These are phyloP conservation scores for Pseudogymnoascus sp. DNA, from an alignment of 2,329 filamentous ascomycete genomes.

Conservation along the genomic window DNA sequence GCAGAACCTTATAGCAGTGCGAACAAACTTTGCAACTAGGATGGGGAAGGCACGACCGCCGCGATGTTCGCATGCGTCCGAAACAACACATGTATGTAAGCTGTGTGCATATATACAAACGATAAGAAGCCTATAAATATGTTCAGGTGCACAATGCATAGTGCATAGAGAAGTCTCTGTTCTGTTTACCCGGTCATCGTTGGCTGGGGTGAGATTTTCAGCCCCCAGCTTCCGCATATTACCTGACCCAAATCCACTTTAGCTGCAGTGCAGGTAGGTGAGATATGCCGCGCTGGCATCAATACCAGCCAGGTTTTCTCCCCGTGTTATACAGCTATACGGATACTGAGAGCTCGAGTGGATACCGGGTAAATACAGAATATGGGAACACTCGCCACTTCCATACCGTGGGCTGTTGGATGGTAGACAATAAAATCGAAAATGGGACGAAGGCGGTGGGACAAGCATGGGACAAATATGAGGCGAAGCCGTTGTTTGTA, in stretches of 20 bases:
- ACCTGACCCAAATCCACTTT: neutral
- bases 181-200: neutral
- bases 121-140: neutral
- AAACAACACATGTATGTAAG: neutral
- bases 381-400: neutral
- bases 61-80: neutral
- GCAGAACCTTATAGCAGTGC: neutral
- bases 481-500: neutral
- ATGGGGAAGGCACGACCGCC: neutral
- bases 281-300: neutral
- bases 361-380: neutral
- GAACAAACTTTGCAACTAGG: neutral
- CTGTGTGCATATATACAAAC: constrained; percentile 3
- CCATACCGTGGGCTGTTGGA: neutral
- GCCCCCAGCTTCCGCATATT: neutral
- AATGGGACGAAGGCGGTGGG: neutral
- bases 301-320: neutral
- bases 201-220: neutral
- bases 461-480: neutral
- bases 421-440: neutral
- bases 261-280: neutral
- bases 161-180: neutral
- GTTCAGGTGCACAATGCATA: neutral
- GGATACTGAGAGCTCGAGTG: too few relatives aligned
- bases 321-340: neutral